Conservation (phyloP, 495 filamentous ascomycete species). For the Rostrohypoxylon terebratum region DNA sequence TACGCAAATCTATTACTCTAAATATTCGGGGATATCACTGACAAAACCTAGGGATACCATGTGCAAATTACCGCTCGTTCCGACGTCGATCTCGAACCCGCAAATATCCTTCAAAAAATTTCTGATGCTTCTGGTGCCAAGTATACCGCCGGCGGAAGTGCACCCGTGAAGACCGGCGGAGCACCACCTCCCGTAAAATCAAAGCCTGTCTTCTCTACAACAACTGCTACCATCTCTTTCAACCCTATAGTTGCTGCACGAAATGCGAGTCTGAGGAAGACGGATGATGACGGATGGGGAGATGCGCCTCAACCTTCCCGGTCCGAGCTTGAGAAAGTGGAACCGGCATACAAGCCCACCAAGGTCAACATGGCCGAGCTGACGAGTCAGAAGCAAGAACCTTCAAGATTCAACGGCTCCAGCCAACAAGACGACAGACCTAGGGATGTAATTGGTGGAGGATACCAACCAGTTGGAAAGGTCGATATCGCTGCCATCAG, state of each 20-base stretch:
- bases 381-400: constrained; percentile 73
- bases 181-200: constrained; percentile 78
- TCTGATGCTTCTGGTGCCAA: constrained; percentile 95
- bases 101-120: constrained; percentile 91
- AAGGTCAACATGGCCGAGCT: constrained; percentile 89
- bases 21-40: constrained; percentile 18
- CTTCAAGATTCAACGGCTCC: constrained; percentile 64
- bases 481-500: constrained; percentile 93
- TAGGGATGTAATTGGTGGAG: constrained; percentile 80
- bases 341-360: constrained; percentile 91
- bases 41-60: constrained; percentile 79
- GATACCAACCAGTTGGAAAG: constrained; percentile 96
- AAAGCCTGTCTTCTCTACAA: constrained; percentile 89
- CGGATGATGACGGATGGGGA: constrained; percentile 88
- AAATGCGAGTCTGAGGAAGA: constrained; percentile 56
- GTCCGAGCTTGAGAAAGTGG: constrained; percentile 90
- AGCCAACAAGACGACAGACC: constrained; percentile 53
- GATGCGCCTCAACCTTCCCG: constrained; percentile 85
- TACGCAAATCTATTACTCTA: constrained; percentile 57
- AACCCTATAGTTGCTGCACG: constrained; percentile 70
- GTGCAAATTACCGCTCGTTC: constrained; percentile 96
- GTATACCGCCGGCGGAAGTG: constrained; percentile 75
- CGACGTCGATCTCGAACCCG: constrained; percentile 85
- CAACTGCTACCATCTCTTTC: constrained; percentile 70
- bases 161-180: constrained; percentile 61